Conservation (phyloP, 495 filamentous ascomycete genomes). For the Halenospora varia region DNA sequence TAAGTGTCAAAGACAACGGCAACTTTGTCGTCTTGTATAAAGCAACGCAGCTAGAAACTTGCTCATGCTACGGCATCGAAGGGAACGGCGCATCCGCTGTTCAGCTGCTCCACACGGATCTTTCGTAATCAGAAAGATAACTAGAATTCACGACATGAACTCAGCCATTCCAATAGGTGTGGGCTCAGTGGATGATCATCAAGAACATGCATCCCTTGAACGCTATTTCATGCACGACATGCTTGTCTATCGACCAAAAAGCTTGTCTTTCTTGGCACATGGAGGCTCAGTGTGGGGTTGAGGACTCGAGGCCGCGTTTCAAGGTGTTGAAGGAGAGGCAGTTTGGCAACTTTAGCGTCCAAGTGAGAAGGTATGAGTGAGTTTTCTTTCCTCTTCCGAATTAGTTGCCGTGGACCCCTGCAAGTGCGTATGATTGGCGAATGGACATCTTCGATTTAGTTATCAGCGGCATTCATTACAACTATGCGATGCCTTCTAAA, state of each 20-base stretch:
- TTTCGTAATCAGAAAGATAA: background rate
- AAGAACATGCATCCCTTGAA: too few relatives aligned
- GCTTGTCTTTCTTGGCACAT: background rate
- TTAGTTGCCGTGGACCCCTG: background rate
- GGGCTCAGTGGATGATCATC: too few relatives aligned
- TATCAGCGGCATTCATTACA: too few relatives aligned
- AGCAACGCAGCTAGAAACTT: constrained; percentile 4
- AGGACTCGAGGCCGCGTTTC: too few relatives aligned
- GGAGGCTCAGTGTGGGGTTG: too few relatives aligned
- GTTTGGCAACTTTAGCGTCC: background rate
- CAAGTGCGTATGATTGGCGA: background rate
- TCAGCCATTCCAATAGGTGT: too few relatives aligned
- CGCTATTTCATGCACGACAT: background rate
- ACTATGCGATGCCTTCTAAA: too few relatives aligned
- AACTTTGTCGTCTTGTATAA: too few relatives aligned
- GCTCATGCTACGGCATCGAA: constrained; percentile 2
- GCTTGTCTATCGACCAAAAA: background rate
- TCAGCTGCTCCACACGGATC: background rate
- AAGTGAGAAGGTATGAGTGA: constrained; percentile 10
- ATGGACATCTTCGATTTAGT: too few relatives aligned
- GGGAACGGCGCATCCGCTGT: background rate
- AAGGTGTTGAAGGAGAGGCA: too few relatives aligned
- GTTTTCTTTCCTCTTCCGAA: constrained; percentile 1
- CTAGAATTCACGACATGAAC: too few relatives aligned
- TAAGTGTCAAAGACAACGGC: too few relatives aligned